Conservation (phyloP, 2,329 filamentous ascomycete genomes). For the Erysiphe pulchra region DNA sequence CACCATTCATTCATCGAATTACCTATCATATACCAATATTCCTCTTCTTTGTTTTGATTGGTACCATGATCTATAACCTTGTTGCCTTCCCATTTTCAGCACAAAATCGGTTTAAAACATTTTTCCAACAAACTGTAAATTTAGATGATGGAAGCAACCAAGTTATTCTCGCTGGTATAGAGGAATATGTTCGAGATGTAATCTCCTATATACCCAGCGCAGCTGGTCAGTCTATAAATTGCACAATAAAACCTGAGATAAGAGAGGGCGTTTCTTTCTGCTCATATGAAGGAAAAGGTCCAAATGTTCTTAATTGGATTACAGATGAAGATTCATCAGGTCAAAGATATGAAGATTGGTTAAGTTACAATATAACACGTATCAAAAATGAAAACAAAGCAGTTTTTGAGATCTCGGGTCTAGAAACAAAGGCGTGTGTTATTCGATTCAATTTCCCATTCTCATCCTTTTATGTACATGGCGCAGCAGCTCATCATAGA, state of each 20-base stretch:
- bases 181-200: slow-evolving; percentile 39
- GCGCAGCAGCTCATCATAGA: slow-evolving; percentile 29
- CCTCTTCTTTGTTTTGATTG: slow-evolving; percentile 44
- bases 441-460: slow-evolving; percentile 47
- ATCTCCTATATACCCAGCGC: slow-evolving; percentile 46
- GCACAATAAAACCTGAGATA: slow-evolving; percentile 17
- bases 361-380: slow-evolving; percentile 35
- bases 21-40: slow-evolving; percentile 61
- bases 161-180: slow-evolving; percentile 42
- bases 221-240: slow-evolving; percentile 31
- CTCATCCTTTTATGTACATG: slow-evolving; percentile 34
- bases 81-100: slow-evolving; percentile 69
- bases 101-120: slow-evolving; percentile 59
- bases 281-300: slow-evolving; percentile 41
- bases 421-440: slow-evolving; percentile 57
- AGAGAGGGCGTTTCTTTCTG: slow-evolving; percentile 35
- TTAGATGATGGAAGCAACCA: slow-evolving; percentile 45
- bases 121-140: slow-evolving; percentile 61
- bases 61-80: slow-evolving; percentile 65
- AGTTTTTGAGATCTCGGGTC: slow-evolving; percentile 38
- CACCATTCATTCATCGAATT: slow-evolving; percentile 69
- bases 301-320: slow-evolving; percentile 30
- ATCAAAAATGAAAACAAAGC: slow-evolving; percentile 22
- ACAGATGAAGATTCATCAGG: slow-evolving; percentile 17
- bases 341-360: slow-evolving; percentile 26